These are phyloP conservation scores for Gaillardinia entomophila DNA, from an alignment of 805 yeast species.

Conservation along the genomic window DNA sequence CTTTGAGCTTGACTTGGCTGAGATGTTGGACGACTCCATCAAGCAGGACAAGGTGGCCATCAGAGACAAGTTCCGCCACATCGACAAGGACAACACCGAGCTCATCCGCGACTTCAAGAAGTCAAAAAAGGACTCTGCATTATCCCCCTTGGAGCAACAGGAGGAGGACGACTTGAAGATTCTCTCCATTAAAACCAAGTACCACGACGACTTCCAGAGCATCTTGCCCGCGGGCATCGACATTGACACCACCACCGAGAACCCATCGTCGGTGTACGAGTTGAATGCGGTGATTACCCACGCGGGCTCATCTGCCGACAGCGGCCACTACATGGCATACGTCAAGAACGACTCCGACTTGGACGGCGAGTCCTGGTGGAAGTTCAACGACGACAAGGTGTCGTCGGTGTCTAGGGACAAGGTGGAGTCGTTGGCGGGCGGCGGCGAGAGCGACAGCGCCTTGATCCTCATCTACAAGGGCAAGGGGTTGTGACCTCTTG, in stretches of 20 bases:
- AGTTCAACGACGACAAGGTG: conserved; percentile 90
- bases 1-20: conserved; percentile 82
- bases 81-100: conserved; percentile 71
- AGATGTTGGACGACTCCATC: conserved; percentile 75
- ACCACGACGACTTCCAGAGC: conserved; percentile 40
- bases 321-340: conserved; percentile 95
- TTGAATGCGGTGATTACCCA: conserved; percentile 83
- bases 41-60: conserved; percentile 58
- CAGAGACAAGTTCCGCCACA: conserved; percentile 71
- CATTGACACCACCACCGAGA: conserved; percentile 49
- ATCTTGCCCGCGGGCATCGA: conserved; percentile 34
- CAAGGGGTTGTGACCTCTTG: conserved; percentile 50
- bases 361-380: conserved; percentile 81
- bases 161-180: conserved; percentile 49
- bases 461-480: conserved; percentile 82
- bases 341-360: conserved; percentile 62
- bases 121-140: conserved; percentile 32
- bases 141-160: conserved; percentile 50
- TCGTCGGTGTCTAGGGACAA: conserved; percentile 70
- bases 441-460: conserved; percentile 97
- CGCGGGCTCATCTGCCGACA: conserved; percentile 91
- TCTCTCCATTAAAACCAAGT: conserved; percentile 44
- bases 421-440: conserved; percentile 86
- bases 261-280: conserved; percentile 84
- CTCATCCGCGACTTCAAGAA: conserved; percentile 70